Evolutionary conservation across 352 stramenopile genomes (phyloP).

Genomic region (Pythium biforme): DNA sequence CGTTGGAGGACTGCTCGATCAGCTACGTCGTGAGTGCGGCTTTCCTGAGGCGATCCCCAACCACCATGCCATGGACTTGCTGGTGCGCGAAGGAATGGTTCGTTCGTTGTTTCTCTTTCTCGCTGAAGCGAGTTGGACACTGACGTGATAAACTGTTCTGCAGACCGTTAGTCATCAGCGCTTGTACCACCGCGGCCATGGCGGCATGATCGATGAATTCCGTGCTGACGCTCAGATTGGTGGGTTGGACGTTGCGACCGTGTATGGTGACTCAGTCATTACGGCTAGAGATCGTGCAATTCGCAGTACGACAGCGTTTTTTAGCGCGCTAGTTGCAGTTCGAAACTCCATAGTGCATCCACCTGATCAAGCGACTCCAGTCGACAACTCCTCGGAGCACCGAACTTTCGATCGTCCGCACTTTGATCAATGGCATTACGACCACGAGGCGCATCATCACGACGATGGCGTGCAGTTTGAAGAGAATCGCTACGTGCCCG

Average conservation of each 20-base stretch:
- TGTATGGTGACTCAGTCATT: background rate
- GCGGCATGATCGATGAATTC: background rate
- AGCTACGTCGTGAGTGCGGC: constrained; percentile 42
- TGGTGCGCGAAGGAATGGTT: constrained; percentile 20
- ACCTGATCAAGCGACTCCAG: background rate
- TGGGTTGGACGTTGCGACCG: constrained; percentile 8
- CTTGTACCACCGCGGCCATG: background rate
- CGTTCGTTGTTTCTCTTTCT: background rate
- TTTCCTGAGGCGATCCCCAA: constrained; percentile 29
- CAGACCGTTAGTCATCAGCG: background rate
- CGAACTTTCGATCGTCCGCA: background rate
- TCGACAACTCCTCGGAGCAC: background rate
- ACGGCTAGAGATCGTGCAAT: constrained; percentile 2
- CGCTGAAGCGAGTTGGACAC: background rate
- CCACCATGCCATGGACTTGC: constrained; percentile 10
- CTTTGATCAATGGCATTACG: background rate
- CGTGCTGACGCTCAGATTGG: constrained; percentile 8
- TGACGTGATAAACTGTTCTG: background rate
- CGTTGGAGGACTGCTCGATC: constrained; percentile 42
- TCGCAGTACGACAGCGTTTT: constrained; percentile 8
- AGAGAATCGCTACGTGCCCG: background rate
- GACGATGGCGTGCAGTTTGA: background rate
- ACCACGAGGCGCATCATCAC: background rate
- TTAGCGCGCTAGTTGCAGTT: constrained; percentile 24
- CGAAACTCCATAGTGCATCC: constrained; percentile 2